Evolutionary conservation across 2,329 filamentous ascomycete species (phyloP).

Genomic region (Dactylellina drechsleri): DNA sequence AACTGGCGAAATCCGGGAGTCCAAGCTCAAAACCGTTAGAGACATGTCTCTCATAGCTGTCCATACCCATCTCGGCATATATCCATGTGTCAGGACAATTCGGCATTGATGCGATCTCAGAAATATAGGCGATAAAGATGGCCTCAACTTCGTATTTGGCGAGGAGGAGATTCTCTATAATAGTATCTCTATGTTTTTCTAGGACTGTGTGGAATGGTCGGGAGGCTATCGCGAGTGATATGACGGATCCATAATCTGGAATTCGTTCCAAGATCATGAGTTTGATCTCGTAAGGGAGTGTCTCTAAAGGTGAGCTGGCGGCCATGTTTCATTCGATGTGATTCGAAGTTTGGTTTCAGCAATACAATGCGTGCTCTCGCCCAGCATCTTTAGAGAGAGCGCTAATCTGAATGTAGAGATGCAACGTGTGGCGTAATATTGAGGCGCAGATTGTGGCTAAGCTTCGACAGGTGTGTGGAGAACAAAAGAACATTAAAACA

Average conservation of each 20-base stretch:
- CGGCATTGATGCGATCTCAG: background rate
- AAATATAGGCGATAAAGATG: background rate
- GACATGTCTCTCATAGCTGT: background rate
- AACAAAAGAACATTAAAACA: no score
- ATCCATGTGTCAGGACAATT: background rate
- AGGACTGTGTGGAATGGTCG: slow-evolving; percentile 1
- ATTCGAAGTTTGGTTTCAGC: background rate
- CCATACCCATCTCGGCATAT: background rate
- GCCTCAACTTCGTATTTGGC: slow-evolving; percentile 7
- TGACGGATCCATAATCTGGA: background rate
- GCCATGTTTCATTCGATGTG: background rate
- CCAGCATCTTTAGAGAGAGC: background rate
- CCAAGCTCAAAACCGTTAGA: background rate
- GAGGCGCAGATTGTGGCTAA: background rate
- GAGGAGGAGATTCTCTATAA: background rate
- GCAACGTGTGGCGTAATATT: no score
- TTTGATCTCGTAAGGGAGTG: slow-evolving; percentile 10
- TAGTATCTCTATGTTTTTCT: background rate
- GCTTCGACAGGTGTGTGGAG: no score
- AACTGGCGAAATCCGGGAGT: background rate
- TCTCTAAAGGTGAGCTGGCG: background rate
- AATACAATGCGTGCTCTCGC: background rate
- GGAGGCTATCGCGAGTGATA: background rate
- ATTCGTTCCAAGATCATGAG: background rate
- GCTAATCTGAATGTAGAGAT: background rate